These are phyloP conservation scores for Metschnikowia dekortorum DNA, from an alignment of 805 yeast species.

Conservation along the genomic window DNA sequence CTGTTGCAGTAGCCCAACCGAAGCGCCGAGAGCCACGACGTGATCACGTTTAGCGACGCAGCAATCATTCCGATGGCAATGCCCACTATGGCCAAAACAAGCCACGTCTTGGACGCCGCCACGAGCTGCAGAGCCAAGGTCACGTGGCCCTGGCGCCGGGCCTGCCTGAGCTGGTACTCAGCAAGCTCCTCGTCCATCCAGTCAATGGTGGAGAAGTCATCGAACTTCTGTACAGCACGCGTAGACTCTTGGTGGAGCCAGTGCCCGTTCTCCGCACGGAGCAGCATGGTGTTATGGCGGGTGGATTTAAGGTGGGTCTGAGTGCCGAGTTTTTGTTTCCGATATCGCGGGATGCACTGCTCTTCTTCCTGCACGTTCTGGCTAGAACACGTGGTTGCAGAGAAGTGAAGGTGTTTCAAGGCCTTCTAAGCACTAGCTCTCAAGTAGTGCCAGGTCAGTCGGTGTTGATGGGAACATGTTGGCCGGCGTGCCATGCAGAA, in stretches of 20 bases:
- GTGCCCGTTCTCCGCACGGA: constrained; percentile 18
- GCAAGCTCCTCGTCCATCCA: constrained; percentile 61
- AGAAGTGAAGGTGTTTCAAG: too few relatives aligned
- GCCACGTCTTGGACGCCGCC: constrained; percentile 55
- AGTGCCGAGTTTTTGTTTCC: background rate
- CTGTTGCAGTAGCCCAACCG: constrained; percentile 73
- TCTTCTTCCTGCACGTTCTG: too few relatives aligned
- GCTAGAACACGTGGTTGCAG: too few relatives aligned
- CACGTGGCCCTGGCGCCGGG: constrained; percentile 16
- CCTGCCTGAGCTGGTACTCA: constrained; percentile 37
- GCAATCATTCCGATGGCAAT: constrained; percentile 77
- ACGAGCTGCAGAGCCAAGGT: constrained; percentile 24
- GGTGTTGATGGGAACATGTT: too few relatives aligned
- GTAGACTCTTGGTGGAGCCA: constrained; percentile 37
- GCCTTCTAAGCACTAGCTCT: too few relatives aligned
- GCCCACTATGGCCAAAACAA: constrained; percentile 74
- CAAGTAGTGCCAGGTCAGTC: too few relatives aligned
- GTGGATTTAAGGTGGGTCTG: background rate
- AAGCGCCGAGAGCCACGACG: constrained; percentile 80
- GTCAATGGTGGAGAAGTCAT: constrained; percentile 63
- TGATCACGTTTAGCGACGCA: constrained; percentile 70
- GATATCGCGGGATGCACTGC: too few relatives aligned
- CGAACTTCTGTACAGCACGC: constrained; percentile 46
- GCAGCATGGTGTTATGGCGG: background rate
- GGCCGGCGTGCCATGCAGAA: too few relatives aligned